Evolutionary conservation across 345 rosid species (phyloP).

Genomic region (Populus simonii): DNA sequence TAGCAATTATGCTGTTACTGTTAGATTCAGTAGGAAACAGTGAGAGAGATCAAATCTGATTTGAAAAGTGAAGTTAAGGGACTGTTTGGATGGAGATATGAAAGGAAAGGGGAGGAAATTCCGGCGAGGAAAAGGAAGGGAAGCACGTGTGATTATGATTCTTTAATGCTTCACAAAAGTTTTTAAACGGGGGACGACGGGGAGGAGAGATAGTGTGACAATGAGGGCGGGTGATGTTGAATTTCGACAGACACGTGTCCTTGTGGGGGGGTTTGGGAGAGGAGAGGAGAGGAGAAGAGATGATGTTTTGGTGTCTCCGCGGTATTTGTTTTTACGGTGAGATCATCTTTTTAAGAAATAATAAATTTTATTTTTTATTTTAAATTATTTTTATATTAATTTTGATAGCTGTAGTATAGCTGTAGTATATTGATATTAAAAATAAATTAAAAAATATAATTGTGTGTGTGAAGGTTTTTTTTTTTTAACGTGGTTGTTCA

Average conservation of each 20-base stretch:
- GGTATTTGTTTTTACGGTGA: too few species aligned
- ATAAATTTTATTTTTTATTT: too few species aligned
- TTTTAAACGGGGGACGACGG: background rate
- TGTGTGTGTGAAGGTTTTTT: too few species aligned
- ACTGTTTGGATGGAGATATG: background rate
- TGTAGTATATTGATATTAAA: too few species aligned
- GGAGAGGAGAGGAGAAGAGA: background rate
- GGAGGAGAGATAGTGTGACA: background rate
- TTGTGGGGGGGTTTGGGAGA: background rate
- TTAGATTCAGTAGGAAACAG: background rate
- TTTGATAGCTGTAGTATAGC: too few species aligned
- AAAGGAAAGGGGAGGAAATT: conserved; percentile 8
- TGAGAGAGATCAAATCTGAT: background rate
- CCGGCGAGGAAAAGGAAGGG: conserved; percentile 29
- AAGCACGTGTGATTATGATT: conserved; percentile 33
- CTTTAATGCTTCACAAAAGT: background rate
- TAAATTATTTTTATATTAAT: too few species aligned
- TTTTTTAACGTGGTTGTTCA: too few species aligned
- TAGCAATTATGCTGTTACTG: background rate
- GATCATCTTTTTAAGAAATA: too few species aligned
- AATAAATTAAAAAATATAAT: too few species aligned
- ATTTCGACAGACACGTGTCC: conserved; percentile 9
- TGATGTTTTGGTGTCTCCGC: background rate
- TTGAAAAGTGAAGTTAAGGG: background rate
- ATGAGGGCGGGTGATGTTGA: background rate